These are phyloP conservation scores for Xylariales sp. DNA, from an alignment of 2,329 filamentous ascomycete genomes.

Conservation along the genomic window DNA sequence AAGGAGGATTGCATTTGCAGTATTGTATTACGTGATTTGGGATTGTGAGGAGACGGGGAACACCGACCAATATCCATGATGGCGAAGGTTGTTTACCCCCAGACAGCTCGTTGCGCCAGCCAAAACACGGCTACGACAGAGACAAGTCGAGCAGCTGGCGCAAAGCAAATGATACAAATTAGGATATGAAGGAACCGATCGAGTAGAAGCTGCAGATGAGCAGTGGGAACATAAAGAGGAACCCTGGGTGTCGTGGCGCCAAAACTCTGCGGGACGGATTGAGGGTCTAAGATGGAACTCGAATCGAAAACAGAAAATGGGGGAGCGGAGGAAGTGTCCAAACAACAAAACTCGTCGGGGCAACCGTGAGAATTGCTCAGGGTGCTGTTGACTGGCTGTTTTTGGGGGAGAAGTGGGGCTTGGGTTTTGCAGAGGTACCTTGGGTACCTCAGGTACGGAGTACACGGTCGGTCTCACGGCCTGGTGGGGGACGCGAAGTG, in stretches of 20 bases:
- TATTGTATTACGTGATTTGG: neutral
- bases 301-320: slow-evolving; percentile 43
- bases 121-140: slow-evolving; percentile 43
- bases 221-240: slow-evolving; percentile 37
- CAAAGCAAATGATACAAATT: slow-evolving; percentile 26
- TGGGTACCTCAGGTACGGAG: slow-evolving; percentile 1
- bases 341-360: slow-evolving; percentile 51
- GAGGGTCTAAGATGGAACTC: slow-evolving; percentile 38
- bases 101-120: slow-evolving; percentile 40
- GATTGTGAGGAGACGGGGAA: slow-evolving; percentile 15
- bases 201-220: slow-evolving; percentile 29
- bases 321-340: slow-evolving; percentile 42
- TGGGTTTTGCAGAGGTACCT: neutral
- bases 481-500: neutral
- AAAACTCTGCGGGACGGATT: slow-evolving; percentile 29
- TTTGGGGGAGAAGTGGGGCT: slow-evolving; percentile 19
- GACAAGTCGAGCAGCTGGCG: slow-evolving; percentile 16
- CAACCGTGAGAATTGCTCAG: slow-evolving; percentile 43
- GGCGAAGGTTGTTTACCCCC: slow-evolving; percentile 49
- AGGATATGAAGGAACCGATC: slow-evolving; percentile 16
- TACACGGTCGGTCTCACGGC: neutral
- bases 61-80: slow-evolving; percentile 46
- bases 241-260: slow-evolving; percentile 36
- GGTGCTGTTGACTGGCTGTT: slow-evolving; percentile 31
- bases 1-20: slow-evolving; percentile 1